Conservation (phyloP, 164 flowering plant species). For the Vitis vinifera region DNA sequence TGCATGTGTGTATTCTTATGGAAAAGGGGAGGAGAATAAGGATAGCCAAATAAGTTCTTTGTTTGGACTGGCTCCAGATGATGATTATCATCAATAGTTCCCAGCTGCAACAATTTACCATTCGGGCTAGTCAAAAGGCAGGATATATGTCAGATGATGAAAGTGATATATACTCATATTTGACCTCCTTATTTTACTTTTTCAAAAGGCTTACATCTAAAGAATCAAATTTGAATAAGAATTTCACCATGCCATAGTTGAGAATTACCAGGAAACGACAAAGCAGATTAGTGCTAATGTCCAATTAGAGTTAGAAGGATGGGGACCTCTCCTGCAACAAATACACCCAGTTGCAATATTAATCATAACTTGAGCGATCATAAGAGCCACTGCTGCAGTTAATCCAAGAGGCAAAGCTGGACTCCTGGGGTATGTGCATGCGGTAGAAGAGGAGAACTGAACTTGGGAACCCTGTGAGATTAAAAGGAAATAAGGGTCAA, state of each 20-base stretch:
- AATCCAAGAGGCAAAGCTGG: conserved; percentile 83
- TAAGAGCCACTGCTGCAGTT: conserved; percentile 63
- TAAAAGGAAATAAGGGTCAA: conserved; percentile 5
- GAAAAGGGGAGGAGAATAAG: too few relatives aligned
- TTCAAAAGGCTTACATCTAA: too few relatives aligned
- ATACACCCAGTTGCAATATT: conserved; percentile 74
- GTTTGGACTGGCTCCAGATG: too few relatives aligned
- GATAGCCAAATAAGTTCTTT: too few relatives aligned
- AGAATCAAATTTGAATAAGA: not conserved
- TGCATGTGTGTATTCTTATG: too few relatives aligned
- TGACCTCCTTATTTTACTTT: too few relatives aligned
- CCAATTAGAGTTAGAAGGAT: conserved; percentile 59
- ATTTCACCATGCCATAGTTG: not conserved
- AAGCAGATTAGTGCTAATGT: conserved; percentile 64
- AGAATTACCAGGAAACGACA: conserved; percentile 76
- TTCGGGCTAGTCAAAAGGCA: too few relatives aligned
- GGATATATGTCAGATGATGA: too few relatives aligned
- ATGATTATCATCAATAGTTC: too few relatives aligned
- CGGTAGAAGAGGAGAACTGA: conserved; percentile 23
- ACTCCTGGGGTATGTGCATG: conserved; percentile 73
- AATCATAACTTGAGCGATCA: conserved; percentile 67
- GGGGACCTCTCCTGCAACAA: conserved; percentile 65
- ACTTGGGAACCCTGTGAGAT: conserved; percentile 64
- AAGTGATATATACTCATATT: too few relatives aligned
- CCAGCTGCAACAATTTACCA: too few relatives aligned